Evolutionary conservation across 371 early-diverging fungal species (phyloP), one percentile per base, ranked within the genome.

Genomic region (Circinella minor): DNA sequence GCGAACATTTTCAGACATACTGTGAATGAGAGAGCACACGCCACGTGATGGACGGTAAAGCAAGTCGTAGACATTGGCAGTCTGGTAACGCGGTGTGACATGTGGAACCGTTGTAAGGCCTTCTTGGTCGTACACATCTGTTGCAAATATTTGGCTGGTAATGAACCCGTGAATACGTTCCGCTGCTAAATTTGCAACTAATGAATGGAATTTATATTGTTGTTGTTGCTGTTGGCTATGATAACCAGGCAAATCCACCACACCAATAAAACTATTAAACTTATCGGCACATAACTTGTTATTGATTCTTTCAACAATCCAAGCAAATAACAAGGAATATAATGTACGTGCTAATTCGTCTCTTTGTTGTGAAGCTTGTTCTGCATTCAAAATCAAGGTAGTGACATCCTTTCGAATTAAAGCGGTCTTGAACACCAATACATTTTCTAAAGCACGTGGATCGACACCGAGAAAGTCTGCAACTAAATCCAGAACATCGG

Each of bases 221-320:
- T 73, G 60, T 0, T 36, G 73, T 0, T 71, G 61, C 65, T 61
- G 51, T 54, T 60, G 77, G 43, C 71, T 64, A 14, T 51, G 61
- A 3, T 82, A 80, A 4, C 92, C 91, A 11, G 90, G 87, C 69
- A 92, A 83, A 70, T 94, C 93, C 36, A 93, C 73, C 3, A 94
- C 64, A 15, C 91, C 91, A 43, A 95, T 86, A 68, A 92, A 91
- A 73, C 91, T 92, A 55, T 84, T 84, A 49, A 82, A 85, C 4
- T 88, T 83, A 11, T 89, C 86, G 63, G 82, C 81, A 74, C 90
- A 88, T 36, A 95, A 82, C 49, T 92, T 89, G 27, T 81, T 77
- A 77, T 97, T 97, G 77, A 96, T 85, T 63, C 91, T 91, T 73
- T 97, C 98, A 18, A 96, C 89, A 27, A 98, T 74, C 94, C 96